Base-by-base conservation (phyloP, 768 basidiomycete species). In the Neoboletus subvelutipes region DNA sequence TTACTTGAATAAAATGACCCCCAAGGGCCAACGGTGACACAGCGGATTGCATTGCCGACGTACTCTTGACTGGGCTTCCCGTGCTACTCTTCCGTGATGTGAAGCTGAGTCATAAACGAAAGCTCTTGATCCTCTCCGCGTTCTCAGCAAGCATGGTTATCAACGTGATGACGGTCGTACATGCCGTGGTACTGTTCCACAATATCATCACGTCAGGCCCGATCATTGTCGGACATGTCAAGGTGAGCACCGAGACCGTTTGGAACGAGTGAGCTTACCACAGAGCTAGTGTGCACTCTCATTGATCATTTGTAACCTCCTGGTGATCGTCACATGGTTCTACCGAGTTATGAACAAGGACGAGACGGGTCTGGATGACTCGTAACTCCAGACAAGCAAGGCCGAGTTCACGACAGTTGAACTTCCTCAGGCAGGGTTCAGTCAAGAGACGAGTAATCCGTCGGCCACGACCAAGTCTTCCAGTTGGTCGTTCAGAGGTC, bases 31-130 rank as follows among this genome's bases (percentile, higher is more conserved):
- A 13, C 17, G 37, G 12, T 54, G 28, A 33, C 22, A 36, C 39
- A 54, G 52, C n/a, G n/a, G 52, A 54, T 54, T 12, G 18, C 15
- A 34, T 54, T 10, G 31, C 24, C 18, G 50, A 52, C n/a, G 24
- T 55, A 22, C 48, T 52, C 37, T 40, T 54, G 39, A 54, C 50
- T 2, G 50, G 28, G 4, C 53, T 54, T 39, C 53, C 50, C 20
- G 37, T 55, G 40, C 22, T 55, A 20, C 52, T 53, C 22, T 54
- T 55, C 50, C 50, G 31, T 28, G 24, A 26, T 28, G 24, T 55
- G 54, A 55, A 20, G 22, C 29, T 55, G 29, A 40, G 12, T 28
- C 29, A 39, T 26, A 22, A 55, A 40, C 22, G 18, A 36, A 54
- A 29, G 6, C 0, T 28, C n/a, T 28, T 53, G 24, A 20, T 54